Evolutionary conservation across 1,139 yeast genomes (phyloP), one percentile per base, ranked within the genome.

Genomic region (Hemisphaericaspora xylanilytica): DNA sequence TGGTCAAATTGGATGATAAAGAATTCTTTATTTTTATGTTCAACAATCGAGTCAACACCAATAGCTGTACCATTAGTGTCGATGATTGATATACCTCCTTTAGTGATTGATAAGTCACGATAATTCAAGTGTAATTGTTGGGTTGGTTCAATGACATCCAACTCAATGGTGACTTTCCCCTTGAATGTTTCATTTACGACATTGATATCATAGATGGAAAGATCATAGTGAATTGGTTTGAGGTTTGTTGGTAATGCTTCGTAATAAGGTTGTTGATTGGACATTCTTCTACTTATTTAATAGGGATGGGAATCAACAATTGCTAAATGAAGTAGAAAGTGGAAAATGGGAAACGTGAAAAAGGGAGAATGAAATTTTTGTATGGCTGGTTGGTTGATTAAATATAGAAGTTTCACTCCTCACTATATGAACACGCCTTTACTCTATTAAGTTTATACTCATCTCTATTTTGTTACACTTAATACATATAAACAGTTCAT

Each of bases 241-340:
- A 75, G 61, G 15, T 52, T 40, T 4, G 60, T 42, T 4, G 81
- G 80, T 38, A 77, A 59, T 2, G 78, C 74, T 46, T 75, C 75
- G 42, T 61, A 61, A 43, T 61, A 61, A 4, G 62, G n/a, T n/a
- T n/a, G 62, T 28, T 42, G 39, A 18, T 20, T 28, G 8, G 36
- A 34, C 32, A 34, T 34, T 18, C 4, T 15, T 17, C 8, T 18
- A 9, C 11, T 5, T 8, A 15, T n/a, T n/a, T n/a, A n/a, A n/a
- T n/a, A n/a, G n/a, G n/a, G n/a, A n/a, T n/a, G n/a, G n/a, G n/a
- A n/a, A n/a, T n/a, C n/a, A n/a, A n/a, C n/a, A n/a, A n/a, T n/a
- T n/a, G 21, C 3, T n/a, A 25, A 18, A 10, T 10, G 14, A 14
- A n/a, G 12, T 6, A 20, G 5, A 20, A 20, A 20, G 21, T 20